Evolutionary conservation across 192 early-diverging fungal genomes (phyloP), one percentile per base, ranked within the genome.

Genomic region (Dissophora globulifera): DNA sequence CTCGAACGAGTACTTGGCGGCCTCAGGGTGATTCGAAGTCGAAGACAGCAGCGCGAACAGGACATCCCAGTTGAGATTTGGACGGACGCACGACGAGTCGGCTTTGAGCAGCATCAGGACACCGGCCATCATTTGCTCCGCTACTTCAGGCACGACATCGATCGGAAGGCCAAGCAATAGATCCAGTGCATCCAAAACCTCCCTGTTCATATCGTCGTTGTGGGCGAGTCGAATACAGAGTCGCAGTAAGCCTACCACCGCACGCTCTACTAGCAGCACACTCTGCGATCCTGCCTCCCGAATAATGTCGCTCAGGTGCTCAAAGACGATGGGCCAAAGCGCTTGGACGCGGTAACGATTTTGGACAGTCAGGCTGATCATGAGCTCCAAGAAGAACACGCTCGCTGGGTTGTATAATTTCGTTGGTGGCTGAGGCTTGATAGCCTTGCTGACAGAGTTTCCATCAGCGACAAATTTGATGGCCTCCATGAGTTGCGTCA

Each of bases 121-220:
- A 32, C 93, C 93, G 2, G 92, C 88, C 87, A 90, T 91, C 76
- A 90, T 83, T 62, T 91, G 92, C 60, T 92, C 92, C 2, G 86
- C 89, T 19, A 93, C 86, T n/a, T 81, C 74, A 32, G 84, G 85
- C 11, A 89, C 81, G 9, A 88, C 75, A 40, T 89, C 85, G 19
- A 79, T 79, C 19, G 89, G 87, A 45, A 92, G 74, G 23, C 80
- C 67, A 10, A 71, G 79, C 31, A 93, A 66, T 2, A 86, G 46
- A 26, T 87, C 69, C 50, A 93, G 69, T 53, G 79, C 71, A 54
- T 85, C 76, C 50, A 88, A 17, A 20, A 86, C 72, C 27, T 84
- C 78, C 67, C 83, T 45, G n/a, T 50, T 50, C 82, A 85, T 82
- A 79, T 89, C 78, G 58, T 87, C 81, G 81, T 85, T 89, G 48